Evolutionary conservation across 1,284 basidiomycete species (phyloP).

Genomic region (Singerocomus rubriflavus): DNA sequence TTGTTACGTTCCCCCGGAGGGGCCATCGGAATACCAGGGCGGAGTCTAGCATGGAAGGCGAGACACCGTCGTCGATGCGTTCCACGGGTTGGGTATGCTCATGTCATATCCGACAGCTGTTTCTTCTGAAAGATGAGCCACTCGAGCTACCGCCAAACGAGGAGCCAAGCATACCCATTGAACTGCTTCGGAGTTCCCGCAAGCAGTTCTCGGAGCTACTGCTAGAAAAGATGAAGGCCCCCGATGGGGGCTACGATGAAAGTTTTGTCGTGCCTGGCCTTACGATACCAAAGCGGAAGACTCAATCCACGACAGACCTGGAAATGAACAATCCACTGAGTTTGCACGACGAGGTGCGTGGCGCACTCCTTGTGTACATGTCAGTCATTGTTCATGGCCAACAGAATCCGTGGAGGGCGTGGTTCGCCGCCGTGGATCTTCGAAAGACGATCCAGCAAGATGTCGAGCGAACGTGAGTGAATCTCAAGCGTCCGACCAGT

Average conservation of each 20-base stretch:
- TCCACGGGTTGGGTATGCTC: constrained; percentile 4
- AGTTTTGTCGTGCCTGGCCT: constrained; percentile 56
- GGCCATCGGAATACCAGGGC: constrained; percentile 51
- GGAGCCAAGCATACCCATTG: constrained; percentile 43
- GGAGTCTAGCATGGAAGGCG: constrained; percentile 81
- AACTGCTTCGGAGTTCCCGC: constrained; percentile 46
- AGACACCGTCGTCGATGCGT: constrained; percentile 14
- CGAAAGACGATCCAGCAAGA: constrained; percentile 87
- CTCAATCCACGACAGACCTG: constrained; percentile 42
- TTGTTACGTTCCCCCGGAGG: constrained; percentile 45
- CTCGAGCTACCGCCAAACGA: constrained; percentile 48
- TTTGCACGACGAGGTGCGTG: constrained; percentile 70
- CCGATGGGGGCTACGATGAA: constrained; percentile 75
- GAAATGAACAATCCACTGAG: constrained; percentile 85
- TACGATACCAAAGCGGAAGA: constrained; percentile 36
- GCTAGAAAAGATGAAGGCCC: constrained; percentile 67
- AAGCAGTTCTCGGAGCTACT: constrained; percentile 51
- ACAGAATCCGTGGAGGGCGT: constrained; percentile 89
- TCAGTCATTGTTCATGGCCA: constrained; percentile 8
- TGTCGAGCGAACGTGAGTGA: constrained; percentile 82
- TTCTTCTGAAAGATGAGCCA: constrained; percentile 58
- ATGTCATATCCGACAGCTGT: constrained; percentile 44
- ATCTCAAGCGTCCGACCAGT: constrained; percentile 1
- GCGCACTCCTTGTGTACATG: neutral
- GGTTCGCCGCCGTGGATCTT: constrained; percentile 86